Evolutionary conservation across 352 stramenopile species (phyloP).

Genomic region (Pythium rhizo-oryzae): DNA sequence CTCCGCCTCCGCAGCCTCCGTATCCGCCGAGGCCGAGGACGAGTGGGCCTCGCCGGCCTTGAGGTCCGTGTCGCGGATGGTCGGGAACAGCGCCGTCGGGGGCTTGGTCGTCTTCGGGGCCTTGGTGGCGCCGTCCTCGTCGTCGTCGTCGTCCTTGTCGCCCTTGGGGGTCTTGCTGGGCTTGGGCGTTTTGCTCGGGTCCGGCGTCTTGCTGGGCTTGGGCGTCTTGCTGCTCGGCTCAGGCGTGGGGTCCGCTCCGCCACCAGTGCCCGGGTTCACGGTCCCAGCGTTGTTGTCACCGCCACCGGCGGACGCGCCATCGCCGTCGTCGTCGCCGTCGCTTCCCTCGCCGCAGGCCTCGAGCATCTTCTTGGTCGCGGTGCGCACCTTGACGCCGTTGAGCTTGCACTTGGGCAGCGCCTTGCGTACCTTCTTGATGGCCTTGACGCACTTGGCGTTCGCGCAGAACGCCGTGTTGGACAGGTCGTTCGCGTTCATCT

Average conservation of each 20-base stretch:
- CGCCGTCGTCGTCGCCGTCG: slow-evolving; percentile 9
- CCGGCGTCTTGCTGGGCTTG: slow-evolving; percentile 5
- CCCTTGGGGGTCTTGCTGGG: slow-evolving; percentile 14
- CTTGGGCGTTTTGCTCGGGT: slow-evolving; percentile 19
- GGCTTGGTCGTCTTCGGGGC: slow-evolving; percentile 16
- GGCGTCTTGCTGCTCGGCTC: slow-evolving; percentile 2
- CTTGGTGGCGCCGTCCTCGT: slow-evolving; percentile 7
- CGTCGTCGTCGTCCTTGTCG: background rate
- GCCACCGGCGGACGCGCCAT: background rate
- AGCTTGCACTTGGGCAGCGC: slow-evolving; percentile 27
- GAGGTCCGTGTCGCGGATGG: background rate
- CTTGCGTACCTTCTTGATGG: slow-evolving; percentile 23
- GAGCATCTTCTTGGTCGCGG: slow-evolving; percentile 13
- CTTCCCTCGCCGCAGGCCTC: slow-evolving; percentile 11
- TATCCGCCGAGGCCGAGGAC: background rate
- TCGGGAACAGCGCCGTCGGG: slow-evolving; percentile 9
- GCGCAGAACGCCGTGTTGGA: slow-evolving; percentile 16
- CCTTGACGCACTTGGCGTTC: slow-evolving; percentile 19
- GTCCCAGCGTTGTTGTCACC: background rate
- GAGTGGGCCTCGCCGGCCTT: background rate
- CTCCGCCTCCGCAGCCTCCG: too few species aligned
- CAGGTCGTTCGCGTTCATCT: slow-evolving; percentile 13
- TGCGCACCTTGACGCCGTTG: slow-evolving; percentile 15
- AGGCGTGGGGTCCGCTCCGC: background rate
- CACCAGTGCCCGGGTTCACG: background rate